Percentiles rank a stretch among this genome's conserved stretches.
phyloP scores from a whole-genome alignment of 2,329 filamentous ascomycete species.

The Aspergillus piperis region DNA sequence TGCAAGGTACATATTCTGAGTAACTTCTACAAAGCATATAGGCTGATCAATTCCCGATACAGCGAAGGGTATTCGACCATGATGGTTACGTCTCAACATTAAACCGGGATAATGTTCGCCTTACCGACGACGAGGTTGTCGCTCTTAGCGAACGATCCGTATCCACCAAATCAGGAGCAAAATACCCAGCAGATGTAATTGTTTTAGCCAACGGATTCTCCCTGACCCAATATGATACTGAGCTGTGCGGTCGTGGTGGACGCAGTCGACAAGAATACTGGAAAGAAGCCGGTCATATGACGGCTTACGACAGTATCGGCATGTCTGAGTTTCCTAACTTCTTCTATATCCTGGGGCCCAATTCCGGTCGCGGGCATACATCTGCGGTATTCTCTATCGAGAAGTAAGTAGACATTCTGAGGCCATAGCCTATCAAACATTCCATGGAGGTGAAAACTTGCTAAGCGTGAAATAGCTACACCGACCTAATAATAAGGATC shows the following conservation, averaged over 20 bases:
- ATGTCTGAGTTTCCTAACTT: constrained; percentile 27
- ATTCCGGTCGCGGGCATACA: constrained; percentile 18
- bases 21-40: neutral
- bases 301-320: constrained; percentile 21
- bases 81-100: constrained; percentile 5
- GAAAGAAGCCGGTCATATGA: constrained; percentile 17
- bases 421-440: too few species aligned
- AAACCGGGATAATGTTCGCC: neutral
- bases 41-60: neutral
- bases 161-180: neutral
- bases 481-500: constrained; percentile 13
- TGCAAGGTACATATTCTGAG: constrained; percentile 18
- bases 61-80: constrained; percentile 12
- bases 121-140: constrained; percentile 1
- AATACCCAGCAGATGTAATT: constrained; percentile 12
- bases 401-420: constrained; percentile 6
- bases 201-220: constrained; percentile 17
- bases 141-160: neutral
- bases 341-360: constrained; percentile 24
- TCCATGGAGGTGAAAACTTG: neutral
- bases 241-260: constrained; percentile 19
- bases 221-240: constrained; percentile 20
- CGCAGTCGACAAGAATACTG: constrained; percentile 17
- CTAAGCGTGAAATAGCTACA: constrained; percentile 8
- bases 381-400: constrained; percentile 20